Base-by-base conservation (phyloP, 2,329 filamentous ascomycete species). In the Aureobasidium sp. region DNA sequence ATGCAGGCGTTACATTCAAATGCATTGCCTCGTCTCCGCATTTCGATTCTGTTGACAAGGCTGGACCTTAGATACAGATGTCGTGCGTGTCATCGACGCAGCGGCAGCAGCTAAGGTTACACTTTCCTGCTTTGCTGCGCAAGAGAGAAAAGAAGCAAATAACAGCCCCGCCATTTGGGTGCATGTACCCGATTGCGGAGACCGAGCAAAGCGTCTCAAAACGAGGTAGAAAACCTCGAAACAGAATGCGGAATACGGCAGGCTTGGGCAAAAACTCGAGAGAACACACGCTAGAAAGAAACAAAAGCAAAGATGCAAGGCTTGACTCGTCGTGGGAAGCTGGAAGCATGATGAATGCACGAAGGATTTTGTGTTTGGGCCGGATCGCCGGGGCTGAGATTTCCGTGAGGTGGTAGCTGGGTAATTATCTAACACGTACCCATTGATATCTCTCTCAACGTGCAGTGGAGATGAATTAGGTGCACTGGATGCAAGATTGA, bases 71-170 rank as follows among this genome's bases (percentile, higher is more conserved):
- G 41, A 47, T 57, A 32, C 42, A 37, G 34, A 58, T 39, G 42
- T 58, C 55, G 42, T 48, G 55, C 55, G 39, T 37, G 42, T 48
- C 5, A 37, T 37, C 34, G 34, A 37, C 34, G 34, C 29, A 39
- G 55, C 29, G 32, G n/a, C n/a, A 46, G n/a, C 15, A 48, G 36
- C 26, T 58, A 58, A 48, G 55, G 55, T 58, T 58, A 58, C 55
- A 58, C 55, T 58, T 48, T 37, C 47, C 29, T 48, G 46, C 26
- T 29, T 15, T 48, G 42, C 55, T 58, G 41, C 32, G 34, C n/a
- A 58, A n/a, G 51, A 42, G 36, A 29, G 23, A 42, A 42, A 58
- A 58, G 42, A 58, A 58, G 55, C 55, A 58, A 58, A 58, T 32
- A 58, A 48, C 47, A 44, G 20, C n/a, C 53, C 53, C 53, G 29